Evolutionary conservation across 345 rosid species (phyloP), one percentile per base, ranked within the genome.

Genomic region (Aquilaria malaccensis): DNA sequence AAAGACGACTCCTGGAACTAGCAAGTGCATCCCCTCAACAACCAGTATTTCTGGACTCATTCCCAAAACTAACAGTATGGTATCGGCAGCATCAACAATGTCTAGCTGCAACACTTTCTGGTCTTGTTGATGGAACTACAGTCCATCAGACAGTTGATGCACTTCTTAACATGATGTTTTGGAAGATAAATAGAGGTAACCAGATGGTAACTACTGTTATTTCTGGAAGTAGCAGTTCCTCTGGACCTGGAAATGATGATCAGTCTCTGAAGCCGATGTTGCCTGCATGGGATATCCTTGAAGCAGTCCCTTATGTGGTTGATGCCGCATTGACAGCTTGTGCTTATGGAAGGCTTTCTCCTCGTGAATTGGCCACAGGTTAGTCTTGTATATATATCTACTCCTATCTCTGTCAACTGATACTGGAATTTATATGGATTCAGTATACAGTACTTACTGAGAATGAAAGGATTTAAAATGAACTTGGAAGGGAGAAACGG

Each of bases 321-420:
- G 97, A 94, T 81, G 99, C 97, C 41, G 99, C 96, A 61, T 76
- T 88, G 65, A 86, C 96, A 48, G 97, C 96, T 50, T 94, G 99
- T 59, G 80, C 95, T 70, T 90, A 94, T 72, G 99, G 99, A 72
- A 82, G 78, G 57, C 92, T 94, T 52, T 94, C 91, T 72, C 97
- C 99, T 12, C 95, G 99, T 59, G 93, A 94, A 77, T 77, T 94
- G 65, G 96, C 97, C 61, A 94, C 99, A 74, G 99, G 99, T 94
- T 63, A 75, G 65, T 65, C 59, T 63, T 47, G 15, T 65, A 13
- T 74, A 33, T 55, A 62, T 50, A 48, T 67, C 53, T 63, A 9
- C 12, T 56, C 58, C 48, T 51, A 9, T 33, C 58, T 60, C 56
- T 29, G 15, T 54, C 10, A 3, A 15, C 37, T 15, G 11, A 50